Percentiles rank a stretch among this genome's conserved stretches.
These are phyloP conservation scores for Solanum corneliomulleri DNA, from an alignment of 257 asterid genomes.

Conservation along the genomic window DNA sequence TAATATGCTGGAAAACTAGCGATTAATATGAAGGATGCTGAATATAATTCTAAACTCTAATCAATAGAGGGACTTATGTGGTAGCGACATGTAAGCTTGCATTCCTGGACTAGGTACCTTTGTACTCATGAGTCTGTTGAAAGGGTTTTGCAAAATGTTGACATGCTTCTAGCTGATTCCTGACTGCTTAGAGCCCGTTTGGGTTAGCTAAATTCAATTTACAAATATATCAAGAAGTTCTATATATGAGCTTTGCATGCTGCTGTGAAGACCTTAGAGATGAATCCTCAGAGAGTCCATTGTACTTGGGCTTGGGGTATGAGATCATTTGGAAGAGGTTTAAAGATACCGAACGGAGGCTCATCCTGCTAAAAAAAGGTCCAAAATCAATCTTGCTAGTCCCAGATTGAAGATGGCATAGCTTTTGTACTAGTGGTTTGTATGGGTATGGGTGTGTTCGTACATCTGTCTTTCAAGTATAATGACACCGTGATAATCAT, in stretches of 20 bases:
- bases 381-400: background rate
- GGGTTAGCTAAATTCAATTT: background rate
- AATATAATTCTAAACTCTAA: constrained; percentile 13
- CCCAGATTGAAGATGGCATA: background rate
- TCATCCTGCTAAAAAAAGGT: background rate
- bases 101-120: background rate
- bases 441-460: background rate
- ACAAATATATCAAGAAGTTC: background rate
- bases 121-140: background rate
- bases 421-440: background rate
- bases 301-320: background rate
- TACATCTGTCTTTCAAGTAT: background rate
- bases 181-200: background rate
- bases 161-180: background rate
- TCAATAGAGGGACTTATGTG: constrained; percentile 11
- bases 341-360: background rate
- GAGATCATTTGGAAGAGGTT: background rate
- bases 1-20: constrained; percentile 25
- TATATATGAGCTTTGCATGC: background rate
- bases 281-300: background rate
- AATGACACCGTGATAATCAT: background rate
- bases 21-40: constrained; percentile 47
- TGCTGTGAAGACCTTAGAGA: background rate
- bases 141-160: background rate
- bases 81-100: background rate